A percentile compares a stretch with the other conserved stretches of the same genome.
Conservation (phyloP, 2,329 filamentous ascomycete genomes). For the Salinomyces thailandicus region DNA sequence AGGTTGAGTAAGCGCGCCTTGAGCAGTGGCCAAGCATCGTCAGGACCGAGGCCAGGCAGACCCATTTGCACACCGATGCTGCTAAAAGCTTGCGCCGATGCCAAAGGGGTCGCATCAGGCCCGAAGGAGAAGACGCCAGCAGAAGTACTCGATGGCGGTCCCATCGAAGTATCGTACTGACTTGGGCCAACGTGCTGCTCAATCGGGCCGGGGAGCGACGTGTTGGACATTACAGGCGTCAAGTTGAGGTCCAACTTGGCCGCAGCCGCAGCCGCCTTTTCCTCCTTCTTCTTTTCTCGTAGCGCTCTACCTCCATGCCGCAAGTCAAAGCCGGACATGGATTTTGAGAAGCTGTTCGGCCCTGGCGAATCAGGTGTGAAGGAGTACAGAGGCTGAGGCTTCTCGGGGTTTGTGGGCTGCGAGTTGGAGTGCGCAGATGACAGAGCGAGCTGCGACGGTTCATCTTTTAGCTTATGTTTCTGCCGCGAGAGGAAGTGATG, state of each 20-base stretch:
- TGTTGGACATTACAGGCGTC: slow-evolving; percentile 23
- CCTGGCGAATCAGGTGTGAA: slow-evolving; percentile 68
- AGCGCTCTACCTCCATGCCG: slow-evolving; percentile 66
- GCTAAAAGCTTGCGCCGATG: slow-evolving; percentile 31
- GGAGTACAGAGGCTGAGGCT: slow-evolving; percentile 66
- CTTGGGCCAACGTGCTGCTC: slow-evolving; percentile 19
- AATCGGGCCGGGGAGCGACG: slow-evolving; percentile 16
- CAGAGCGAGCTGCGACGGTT: slow-evolving; percentile 56
- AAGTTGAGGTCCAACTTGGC: slow-evolving; percentile 22
- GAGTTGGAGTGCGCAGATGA: slow-evolving; percentile 71
- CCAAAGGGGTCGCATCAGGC: slow-evolving; percentile 21
- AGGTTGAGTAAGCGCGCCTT: slow-evolving; percentile 66
- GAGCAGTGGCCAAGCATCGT: slow-evolving; percentile 74
- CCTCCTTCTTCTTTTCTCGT: slow-evolving; percentile 59
- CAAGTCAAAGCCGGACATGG: slow-evolving; percentile 68
- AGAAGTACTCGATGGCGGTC: slow-evolving; percentile 18
- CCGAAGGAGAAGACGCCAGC: slow-evolving; percentile 24
- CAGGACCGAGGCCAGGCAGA: slow-evolving; percentile 40
- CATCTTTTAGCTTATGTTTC: slow-evolving; percentile 62
- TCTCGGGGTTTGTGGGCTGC: slow-evolving; percentile 61
- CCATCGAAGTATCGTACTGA: slow-evolving; percentile 16
- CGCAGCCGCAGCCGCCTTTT: slow-evolving; percentile 35
- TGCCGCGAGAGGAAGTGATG: slow-evolving; percentile 71
- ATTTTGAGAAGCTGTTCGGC: slow-evolving; percentile 64
- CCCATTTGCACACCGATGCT: slow-evolving; percentile 38